Conservation (phyloP, 169 alveolate genomes). For the Eimeria falciformis region DNA sequence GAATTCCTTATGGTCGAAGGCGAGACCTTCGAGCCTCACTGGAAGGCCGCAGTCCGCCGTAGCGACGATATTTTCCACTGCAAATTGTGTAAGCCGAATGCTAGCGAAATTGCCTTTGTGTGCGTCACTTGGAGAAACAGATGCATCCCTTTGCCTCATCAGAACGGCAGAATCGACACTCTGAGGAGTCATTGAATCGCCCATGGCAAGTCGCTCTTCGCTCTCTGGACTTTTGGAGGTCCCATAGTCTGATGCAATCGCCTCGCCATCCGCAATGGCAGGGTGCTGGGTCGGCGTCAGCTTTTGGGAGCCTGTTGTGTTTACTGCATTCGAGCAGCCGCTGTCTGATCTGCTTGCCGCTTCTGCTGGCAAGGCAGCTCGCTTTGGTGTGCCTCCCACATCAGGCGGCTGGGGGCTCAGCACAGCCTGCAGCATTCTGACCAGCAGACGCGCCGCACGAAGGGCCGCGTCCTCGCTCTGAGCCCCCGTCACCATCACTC, state of each 20-base stretch:
- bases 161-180: no score
- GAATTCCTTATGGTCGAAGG: slow-evolving; percentile 92
- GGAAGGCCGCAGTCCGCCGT: slow-evolving; percentile 97
- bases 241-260: no score
- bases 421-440: slow-evolving; percentile 51
- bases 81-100: slow-evolving; percentile 93
- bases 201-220: no score
- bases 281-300: no score
- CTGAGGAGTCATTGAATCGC: no score
- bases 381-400: background rate
- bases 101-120: slow-evolving; percentile 79
- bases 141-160: no score
- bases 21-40: slow-evolving; percentile 96
- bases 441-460: slow-evolving; percentile 74
- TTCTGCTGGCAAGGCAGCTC: background rate
- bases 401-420: background rate
- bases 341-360: background rate
- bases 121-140: no score
- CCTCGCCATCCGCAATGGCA: no score
- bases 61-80: slow-evolving; percentile 98
- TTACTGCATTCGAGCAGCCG: background rate
- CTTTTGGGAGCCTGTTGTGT: background rate
- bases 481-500: slow-evolving; percentile 75
- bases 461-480: slow-evolving; percentile 69
- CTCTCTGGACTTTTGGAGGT: no score